Base-by-base conservation (phyloP, 164 flowering plant genomes). In the Aristolochia fimbriata region DNA sequence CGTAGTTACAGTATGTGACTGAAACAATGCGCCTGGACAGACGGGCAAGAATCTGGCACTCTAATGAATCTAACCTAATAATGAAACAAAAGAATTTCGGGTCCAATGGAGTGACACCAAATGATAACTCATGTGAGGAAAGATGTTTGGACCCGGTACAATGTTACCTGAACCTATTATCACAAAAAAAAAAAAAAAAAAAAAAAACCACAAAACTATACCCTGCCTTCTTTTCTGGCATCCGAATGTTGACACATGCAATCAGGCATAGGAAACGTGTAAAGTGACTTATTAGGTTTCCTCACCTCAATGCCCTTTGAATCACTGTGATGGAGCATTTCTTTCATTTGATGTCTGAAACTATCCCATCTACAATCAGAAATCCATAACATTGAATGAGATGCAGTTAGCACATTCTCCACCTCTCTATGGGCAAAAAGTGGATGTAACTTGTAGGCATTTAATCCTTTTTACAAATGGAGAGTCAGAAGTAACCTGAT, bases 241-340 rank as follows among this genome's bases (percentile, higher is more conserved):
- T 21, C 25, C 55, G 50, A 62, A 52, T 73, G 69, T 63, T 80
- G 78, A 69, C 95, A 85, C 98, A 91, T 87, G 70, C 98, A 91
- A 78, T 91, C 98, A 50, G 98, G 96, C 87, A 80, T 83, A 3
- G 98, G 98, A 66, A 80, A 85, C 58, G 87, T 85, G 71, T 85
- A 92, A n/a, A 84, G 82, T 22, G 95, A 92, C 57, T 70, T 73
- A 51, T 82, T 76, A 16, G 89, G 72, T 60, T 88, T 92, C 70
- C 75, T 84, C 66, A 77, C 7, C 62, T 88, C 96, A 47, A 48
- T 68, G 15, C 93, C 98, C 70, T 92, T 92, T 5, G 60, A 27
- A 71, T 88, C 91, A 62, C 85, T 92, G 60, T 78, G 96, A 9
- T 55, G 87, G 69, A 88, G 95, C 96, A 92, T 84, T 47, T 81